phyloP scores from a whole-genome alignment of 2,329 filamentous ascomycete species.

The Tolypocladium pustulatum region DNA sequence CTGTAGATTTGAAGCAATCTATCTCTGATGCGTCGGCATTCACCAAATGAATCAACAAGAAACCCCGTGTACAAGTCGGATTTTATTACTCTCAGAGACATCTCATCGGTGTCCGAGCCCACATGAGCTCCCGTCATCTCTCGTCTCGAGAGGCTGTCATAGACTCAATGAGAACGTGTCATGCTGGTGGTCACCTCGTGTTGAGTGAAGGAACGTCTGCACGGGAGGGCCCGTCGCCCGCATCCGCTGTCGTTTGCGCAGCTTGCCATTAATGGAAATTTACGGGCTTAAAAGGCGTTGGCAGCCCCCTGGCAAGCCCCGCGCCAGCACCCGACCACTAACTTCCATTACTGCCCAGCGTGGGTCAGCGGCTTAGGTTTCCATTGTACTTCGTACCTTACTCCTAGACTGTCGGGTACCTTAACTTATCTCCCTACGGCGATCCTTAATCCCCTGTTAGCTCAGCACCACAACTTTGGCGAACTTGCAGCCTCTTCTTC shows the following conservation, averaged over 20 bases:
- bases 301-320: not conserved
- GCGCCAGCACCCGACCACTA: not conserved
- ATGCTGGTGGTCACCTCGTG: not conserved
- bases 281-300: not conserved
- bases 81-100: not conserved
- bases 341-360: not conserved
- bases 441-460: not conserved
- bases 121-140: not conserved
- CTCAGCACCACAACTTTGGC: not conserved
- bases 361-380: not conserved
- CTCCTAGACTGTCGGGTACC: no score
- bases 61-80: not conserved
- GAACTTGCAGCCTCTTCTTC: not conserved
- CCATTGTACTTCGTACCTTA: not conserved
- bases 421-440: not conserved
- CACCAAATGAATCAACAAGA: not conserved
- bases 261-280: no score
- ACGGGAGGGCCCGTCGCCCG: not conserved
- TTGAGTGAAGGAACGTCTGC: not conserved
- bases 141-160: not conserved
- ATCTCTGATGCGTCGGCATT: not conserved
- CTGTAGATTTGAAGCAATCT: not conserved
- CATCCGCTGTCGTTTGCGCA: not conserved
- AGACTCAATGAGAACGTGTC: not conserved
- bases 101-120: not conserved